Conservation (phyloP, 1,284 basidiomycete species). For the Stygiomarasmius scandens region DNA sequence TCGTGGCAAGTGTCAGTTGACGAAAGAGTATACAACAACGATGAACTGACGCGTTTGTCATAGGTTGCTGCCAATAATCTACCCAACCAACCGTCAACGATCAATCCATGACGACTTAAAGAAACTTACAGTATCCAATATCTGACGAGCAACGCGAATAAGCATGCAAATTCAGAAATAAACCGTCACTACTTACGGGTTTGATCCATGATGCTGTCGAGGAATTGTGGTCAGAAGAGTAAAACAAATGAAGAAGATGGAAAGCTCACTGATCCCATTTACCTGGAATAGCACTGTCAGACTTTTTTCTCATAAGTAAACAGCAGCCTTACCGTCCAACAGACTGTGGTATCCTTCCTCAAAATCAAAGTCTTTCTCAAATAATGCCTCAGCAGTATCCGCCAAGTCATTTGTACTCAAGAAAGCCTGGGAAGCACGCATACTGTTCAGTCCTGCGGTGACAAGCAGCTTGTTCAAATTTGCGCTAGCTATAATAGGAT, state of each 20-base stretch:
- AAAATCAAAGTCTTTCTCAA: constrained; percentile 62
- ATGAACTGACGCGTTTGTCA: constrained; percentile 5
- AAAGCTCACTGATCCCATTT: constrained; percentile 60
- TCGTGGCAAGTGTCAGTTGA: too few relatives aligned
- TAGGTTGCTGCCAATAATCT: constrained; percentile 17
- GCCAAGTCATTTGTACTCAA: constrained; percentile 62
- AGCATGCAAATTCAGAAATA: neutral
- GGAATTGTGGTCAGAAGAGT: neutral
- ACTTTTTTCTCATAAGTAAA: neutral
- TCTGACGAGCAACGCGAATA: constrained; percentile 29
- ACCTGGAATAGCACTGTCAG: constrained; percentile 31
- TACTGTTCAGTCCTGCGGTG: constrained; percentile 59
- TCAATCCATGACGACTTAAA: too few relatives aligned
- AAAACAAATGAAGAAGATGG: neutral
- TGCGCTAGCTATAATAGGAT: constrained; percentile 60
- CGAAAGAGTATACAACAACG: too few relatives aligned
- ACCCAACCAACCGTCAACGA: too few relatives aligned
- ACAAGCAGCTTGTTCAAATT: constrained; percentile 62
- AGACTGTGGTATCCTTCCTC: constrained; percentile 61
- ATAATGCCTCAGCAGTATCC: constrained; percentile 55
- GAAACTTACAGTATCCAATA: constrained; percentile 55
- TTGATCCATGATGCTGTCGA: constrained; percentile 66
- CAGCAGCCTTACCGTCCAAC: constrained; percentile 51
- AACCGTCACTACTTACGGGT: constrained; percentile 39
- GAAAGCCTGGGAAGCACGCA: constrained; percentile 65